Evolutionary conservation across 2,329 filamentous ascomycete genomes (phyloP).

Genomic region (Pseudocercospora macadamiae): DNA sequence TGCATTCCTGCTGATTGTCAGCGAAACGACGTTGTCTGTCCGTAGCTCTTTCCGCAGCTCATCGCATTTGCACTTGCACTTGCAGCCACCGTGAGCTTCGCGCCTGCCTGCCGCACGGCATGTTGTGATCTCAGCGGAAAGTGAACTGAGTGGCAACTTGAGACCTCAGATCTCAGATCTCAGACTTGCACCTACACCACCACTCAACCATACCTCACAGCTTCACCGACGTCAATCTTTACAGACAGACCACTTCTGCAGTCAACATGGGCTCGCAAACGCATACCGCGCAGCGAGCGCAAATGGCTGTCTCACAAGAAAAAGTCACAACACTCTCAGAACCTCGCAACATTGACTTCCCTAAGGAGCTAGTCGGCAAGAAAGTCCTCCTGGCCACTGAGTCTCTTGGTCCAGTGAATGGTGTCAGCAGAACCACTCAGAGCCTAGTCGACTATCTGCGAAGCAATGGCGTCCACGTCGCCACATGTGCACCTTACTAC

Average conservation of each 20-base stretch:
- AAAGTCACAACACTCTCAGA: constrained; percentile 3
- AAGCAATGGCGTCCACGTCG: constrained; percentile 64
- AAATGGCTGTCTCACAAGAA: neutral
- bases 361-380: constrained; percentile 58
- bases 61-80: neutral
- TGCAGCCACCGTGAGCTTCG: neutral
- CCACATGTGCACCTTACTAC: constrained; percentile 66
- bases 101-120: neutral
- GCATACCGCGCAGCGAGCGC: neutral
- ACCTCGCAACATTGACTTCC: constrained; percentile 39
- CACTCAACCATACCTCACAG: neutral
- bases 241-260: neutral
- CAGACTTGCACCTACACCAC: neutral
- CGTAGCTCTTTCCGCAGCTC: neutral
- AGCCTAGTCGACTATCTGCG: constrained; percentile 70
- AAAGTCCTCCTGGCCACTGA: constrained; percentile 70
- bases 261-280: neutral
- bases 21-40: neutral
- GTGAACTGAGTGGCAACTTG: neutral
- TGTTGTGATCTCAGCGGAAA: neutral
- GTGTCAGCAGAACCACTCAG: constrained; percentile 71
- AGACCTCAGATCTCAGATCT: too few relatives aligned
- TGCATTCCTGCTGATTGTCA: neutral
- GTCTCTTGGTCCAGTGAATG: constrained; percentile 72
- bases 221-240: neutral